phyloP scores from a whole-genome alignment of 2,329 filamentous ascomycete genomes.

The Pestalotiopsis sp. region DNA sequence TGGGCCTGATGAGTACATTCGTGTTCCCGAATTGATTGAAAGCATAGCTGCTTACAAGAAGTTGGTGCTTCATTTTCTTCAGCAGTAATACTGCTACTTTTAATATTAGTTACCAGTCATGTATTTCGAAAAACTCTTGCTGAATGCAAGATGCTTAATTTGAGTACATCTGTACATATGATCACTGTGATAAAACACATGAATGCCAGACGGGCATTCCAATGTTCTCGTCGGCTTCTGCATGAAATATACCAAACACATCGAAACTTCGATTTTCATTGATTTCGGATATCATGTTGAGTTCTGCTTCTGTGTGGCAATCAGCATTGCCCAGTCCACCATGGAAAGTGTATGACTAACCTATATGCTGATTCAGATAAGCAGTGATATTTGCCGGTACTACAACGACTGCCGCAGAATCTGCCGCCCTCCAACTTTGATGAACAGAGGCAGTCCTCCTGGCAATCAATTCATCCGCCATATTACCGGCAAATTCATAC shows the following conservation, averaged over 20 bases:
- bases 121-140: no score
- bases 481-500: neutral
- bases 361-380: neutral
- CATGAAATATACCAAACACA: no score
- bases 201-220: no score
- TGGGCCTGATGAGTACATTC: conserved; percentile 39
- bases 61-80: conserved; percentile 17
- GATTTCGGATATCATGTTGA: no score
- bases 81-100: neutral
- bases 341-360: neutral
- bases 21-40: conserved; percentile 37
- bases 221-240: no score
- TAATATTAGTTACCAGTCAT: neutral
- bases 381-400: neutral
- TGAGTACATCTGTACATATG: no score
- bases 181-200: no score
- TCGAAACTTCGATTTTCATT: no score
- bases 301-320: no score
- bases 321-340: no score
- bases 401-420: neutral
- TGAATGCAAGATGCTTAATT: no score
- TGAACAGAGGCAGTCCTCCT: neutral
- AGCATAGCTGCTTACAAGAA: conserved; percentile 40
- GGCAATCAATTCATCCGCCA: neutral
- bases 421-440: neutral